Evolutionary conservation across 1,139 yeast species (phyloP).

Genomic region (Yamadazyma taylorii): DNA sequence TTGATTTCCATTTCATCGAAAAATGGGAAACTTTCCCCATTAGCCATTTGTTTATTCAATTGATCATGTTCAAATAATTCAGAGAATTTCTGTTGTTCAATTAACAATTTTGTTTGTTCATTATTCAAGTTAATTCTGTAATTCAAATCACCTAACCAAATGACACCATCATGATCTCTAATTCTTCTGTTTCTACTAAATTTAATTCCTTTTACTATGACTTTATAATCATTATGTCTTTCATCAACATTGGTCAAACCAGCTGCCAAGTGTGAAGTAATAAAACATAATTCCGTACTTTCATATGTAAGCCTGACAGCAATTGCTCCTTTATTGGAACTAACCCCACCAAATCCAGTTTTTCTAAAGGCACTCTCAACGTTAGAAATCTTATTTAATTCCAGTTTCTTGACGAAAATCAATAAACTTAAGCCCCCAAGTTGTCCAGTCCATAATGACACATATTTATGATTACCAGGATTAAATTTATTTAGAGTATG

Average conservation of each 20-base stretch:
- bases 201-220: slow-evolving; percentile 59
- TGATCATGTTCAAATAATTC: slow-evolving; percentile 74
- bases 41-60: slow-evolving; percentile 65
- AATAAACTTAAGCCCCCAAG: slow-evolving; percentile 88
- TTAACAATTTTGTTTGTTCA: slow-evolving; percentile 61
- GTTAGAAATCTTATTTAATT: slow-evolving; percentile 52
- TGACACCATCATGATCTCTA: slow-evolving; percentile 78
- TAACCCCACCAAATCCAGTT: slow-evolving; percentile 92
- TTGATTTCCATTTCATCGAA: slow-evolving; percentile 75
- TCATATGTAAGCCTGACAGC: slow-evolving; percentile 81
- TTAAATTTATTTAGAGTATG: slow-evolving; percentile 49
- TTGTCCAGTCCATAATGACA: slow-evolving; percentile 80
- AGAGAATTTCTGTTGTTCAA: slow-evolving; percentile 50
- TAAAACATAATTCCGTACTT: slow-evolving; percentile 72
- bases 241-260: slow-evolving; percentile 78
- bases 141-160: slow-evolving; percentile 93
- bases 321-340: slow-evolving; percentile 95
- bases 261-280: slow-evolving; percentile 89
- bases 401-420: slow-evolving; percentile 60
- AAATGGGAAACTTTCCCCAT: slow-evolving; percentile 63
- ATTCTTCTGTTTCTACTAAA: slow-evolving; percentile 51
- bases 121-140: slow-evolving; percentile 73
- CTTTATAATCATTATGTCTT: slow-evolving; percentile 77
- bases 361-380: slow-evolving; percentile 81
- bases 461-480: slow-evolving; percentile 49